Percentiles rank a stretch among this genome's conserved stretches.
phyloP scores from a whole-genome alignment of 306 rosid genomes.

The Trifolium subterraneum region DNA sequence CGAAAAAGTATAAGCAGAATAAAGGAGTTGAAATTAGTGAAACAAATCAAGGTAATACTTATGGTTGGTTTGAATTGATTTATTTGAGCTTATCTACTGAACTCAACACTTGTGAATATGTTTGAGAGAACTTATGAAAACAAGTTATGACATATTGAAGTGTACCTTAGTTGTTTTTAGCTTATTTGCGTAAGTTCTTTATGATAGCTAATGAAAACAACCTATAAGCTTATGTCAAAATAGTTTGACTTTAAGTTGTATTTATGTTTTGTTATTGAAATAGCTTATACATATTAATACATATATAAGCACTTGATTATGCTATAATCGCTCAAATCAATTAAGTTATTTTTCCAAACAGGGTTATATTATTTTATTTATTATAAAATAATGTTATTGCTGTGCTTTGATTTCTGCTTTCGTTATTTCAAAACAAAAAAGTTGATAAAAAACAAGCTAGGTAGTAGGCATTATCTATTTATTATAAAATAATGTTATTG shows the following conservation, averaged over 20 bases:
- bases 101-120: background rate
- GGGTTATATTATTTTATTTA: background rate
- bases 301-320: background rate
- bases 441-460: background rate
- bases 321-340: background rate
- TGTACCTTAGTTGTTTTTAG: no score
- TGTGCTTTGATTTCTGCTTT: background rate
- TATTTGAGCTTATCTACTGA: no score
- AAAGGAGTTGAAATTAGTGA: background rate
- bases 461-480: no score
- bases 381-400: background rate
- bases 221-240: background rate
- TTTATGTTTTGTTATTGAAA: no score
- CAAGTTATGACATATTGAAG: no score
- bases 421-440: background rate
- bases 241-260: background rate
- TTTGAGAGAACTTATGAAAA: background rate
- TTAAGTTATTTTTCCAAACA: background rate
- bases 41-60: no score
- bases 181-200: background rate
- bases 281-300: no score
- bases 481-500: no score
- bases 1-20: conserved; percentile 54
- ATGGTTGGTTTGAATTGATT: no score
- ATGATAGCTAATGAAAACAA: background rate